phyloP scores from a whole-genome alignment of 2,329 filamentous ascomycete genomes.

The Fusarium protoensiforme region DNA sequence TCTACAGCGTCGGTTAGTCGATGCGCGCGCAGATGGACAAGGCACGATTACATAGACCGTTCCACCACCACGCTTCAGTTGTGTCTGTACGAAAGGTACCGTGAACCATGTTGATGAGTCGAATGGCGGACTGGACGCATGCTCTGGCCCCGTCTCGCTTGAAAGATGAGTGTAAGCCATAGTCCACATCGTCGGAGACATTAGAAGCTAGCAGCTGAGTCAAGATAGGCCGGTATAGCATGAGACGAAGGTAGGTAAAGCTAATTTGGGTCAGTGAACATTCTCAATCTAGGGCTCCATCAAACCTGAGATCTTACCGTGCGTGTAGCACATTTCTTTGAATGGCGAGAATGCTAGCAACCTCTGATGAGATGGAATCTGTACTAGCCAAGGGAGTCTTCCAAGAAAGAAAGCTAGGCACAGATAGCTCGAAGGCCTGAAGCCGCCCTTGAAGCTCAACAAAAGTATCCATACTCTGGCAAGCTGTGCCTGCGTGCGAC shows the following conservation, averaged over 20 bases:
- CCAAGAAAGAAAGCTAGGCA: neutral
- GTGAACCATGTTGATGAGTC: neutral
- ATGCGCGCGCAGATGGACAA: neutral
- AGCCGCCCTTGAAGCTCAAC: neutral
- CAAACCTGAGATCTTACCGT: neutral
- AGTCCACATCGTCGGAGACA: neutral
- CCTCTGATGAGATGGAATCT: neutral
- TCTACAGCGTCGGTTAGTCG: neutral
- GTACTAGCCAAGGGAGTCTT: neutral
- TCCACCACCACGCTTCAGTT: neutral
- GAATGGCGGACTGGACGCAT: neutral
- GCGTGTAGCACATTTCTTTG: neutral
- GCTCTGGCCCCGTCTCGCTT: neutral
- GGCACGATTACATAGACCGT: neutral
- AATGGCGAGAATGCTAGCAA: neutral
- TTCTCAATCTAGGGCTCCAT: no score
- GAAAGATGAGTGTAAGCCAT: neutral
- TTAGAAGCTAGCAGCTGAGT: neutral
- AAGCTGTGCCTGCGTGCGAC: neutral
- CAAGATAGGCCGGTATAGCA: neutral
- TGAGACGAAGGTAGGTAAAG: neutral
- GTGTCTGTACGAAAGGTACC: neutral
- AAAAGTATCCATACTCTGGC: neutral
- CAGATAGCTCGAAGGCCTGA: neutral
- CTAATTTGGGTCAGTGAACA: neutral